Evolutionary conservation across 148 eudicot species (phyloP).

Genomic region (Rhododendron kiyosumense): DNA sequence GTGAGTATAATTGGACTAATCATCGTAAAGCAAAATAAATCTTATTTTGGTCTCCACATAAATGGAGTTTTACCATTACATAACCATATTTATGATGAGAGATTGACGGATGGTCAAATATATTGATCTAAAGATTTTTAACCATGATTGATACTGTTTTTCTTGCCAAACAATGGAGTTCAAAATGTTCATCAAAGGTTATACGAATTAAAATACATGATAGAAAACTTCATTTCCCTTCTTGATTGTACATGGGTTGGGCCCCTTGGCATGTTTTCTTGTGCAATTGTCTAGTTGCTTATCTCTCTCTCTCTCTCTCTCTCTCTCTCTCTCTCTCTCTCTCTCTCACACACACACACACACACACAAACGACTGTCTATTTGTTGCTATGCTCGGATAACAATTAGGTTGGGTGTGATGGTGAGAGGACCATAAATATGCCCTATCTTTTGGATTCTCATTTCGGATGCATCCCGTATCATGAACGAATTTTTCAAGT

Average conservation of each 20-base stretch:
- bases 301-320: no score
- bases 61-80: background rate
- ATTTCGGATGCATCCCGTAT: background rate
- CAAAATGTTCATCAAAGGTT: background rate
- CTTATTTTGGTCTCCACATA: background rate
- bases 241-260: background rate
- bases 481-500: background rate
- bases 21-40: background rate
- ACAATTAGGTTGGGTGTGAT: background rate
- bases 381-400: background rate
- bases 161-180: background rate
- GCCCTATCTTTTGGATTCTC: background rate
- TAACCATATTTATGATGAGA: background rate
- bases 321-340: no score
- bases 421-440: background rate
- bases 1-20: background rate
- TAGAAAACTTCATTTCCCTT: background rate
- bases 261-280: background rate
- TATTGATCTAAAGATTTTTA: background rate
- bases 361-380: background rate
- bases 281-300: background rate
- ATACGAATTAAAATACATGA: background rate
- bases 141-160: background rate
- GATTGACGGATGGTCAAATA: background rate
- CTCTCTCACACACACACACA: no score